Evolutionary conservation across 768 basidiomycete species (phyloP), one percentile per base, ranked within the genome.

Genomic region (Hericium rajendrae): DNA sequence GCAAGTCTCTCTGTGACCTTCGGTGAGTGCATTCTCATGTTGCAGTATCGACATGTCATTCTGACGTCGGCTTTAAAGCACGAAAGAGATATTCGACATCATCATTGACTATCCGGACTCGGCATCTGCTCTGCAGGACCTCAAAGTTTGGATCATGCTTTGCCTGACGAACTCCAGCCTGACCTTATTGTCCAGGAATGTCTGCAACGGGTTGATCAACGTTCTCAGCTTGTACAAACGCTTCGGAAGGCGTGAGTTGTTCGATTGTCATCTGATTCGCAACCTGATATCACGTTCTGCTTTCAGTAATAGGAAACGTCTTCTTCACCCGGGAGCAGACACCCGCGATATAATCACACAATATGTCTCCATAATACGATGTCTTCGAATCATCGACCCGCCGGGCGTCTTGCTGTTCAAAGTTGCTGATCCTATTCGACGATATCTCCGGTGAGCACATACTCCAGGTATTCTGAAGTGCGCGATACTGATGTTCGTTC

Each of bases 21-120:
- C 75, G 93, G 92, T 91, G 56, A 39, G 78, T 67, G 26, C 26
- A 11, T 28, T 8, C 20, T 20, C 22, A n/a, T 51, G 24, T 12
- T 39, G 16, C 28, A 26, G 18, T 56, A 15, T 10, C 41, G 8
- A 56, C 24, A 54, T 39, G 61, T 38, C 28, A 53, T 39, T 48
- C 28, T 38, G 48, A 32, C 3, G 26, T 32, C 32, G 32, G 32
- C 5, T 9, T 8, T 39, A 38, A 59, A 86, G 85, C 38, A 86
- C 83, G 57, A 77, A 74, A 51, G 94, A 98, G 68, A 86, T 98
- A 18, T 98, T 97, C 66, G 92, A 95, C 62, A 97, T 98, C 56
- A 95, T 98, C 57, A 85, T 97, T 56, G 91, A 95, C 65, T 94
- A 83, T 64, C 94, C 95, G 0, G 89, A 94, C 59, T 95, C 94